phyloP scores from a whole-genome alignment of 2,329 filamentous ascomycete genomes.

The Sporothrix mexicana region DNA sequence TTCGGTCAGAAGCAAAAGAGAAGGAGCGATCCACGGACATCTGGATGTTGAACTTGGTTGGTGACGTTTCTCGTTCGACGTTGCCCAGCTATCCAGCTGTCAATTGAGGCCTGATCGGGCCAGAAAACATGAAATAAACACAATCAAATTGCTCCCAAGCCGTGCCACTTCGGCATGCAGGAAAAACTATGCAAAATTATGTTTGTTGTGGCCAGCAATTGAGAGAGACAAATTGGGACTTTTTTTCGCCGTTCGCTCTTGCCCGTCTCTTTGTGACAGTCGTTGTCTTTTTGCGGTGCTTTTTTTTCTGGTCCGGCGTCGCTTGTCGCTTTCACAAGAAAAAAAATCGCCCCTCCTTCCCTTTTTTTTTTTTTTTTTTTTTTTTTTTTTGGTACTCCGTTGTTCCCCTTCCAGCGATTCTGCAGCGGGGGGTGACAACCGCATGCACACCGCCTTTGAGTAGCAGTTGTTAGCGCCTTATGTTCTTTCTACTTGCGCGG shows the following conservation, averaged over 20 bases:
- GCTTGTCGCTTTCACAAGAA: constrained; percentile 21
- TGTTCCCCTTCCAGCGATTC: constrained; percentile 18
- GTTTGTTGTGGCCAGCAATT: background rate
- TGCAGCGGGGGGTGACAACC: constrained; percentile 28
- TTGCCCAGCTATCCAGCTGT: background rate
- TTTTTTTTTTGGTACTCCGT: constrained; percentile 13
- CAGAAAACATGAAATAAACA: background rate
- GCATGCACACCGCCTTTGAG: constrained; percentile 32
- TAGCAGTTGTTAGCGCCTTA: background rate
- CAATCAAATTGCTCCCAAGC: constrained; percentile 1
- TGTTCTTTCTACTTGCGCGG: background rate
- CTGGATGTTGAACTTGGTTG: background rate
- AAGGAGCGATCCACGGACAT: constrained; percentile 9
- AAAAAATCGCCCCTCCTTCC: constrained; percentile 24
- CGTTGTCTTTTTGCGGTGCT: background rate
- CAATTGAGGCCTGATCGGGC: constrained; percentile 9
- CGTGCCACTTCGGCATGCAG: background rate
- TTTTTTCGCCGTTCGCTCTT: background rate
- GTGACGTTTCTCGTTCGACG: background rate
- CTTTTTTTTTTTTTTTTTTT: constrained; percentile 22
- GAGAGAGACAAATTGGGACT: background rate
- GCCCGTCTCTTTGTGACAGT: background rate
- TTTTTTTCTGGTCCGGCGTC: constrained; percentile 4
- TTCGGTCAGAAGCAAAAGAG: constrained; percentile 8
- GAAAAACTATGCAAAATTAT: background rate